Percentiles rank a stretch among this genome's conserved stretches.
phyloP scores from a whole-genome alignment of 1,139 yeast genomes.

The Magnusiomyces ingens region DNA sequence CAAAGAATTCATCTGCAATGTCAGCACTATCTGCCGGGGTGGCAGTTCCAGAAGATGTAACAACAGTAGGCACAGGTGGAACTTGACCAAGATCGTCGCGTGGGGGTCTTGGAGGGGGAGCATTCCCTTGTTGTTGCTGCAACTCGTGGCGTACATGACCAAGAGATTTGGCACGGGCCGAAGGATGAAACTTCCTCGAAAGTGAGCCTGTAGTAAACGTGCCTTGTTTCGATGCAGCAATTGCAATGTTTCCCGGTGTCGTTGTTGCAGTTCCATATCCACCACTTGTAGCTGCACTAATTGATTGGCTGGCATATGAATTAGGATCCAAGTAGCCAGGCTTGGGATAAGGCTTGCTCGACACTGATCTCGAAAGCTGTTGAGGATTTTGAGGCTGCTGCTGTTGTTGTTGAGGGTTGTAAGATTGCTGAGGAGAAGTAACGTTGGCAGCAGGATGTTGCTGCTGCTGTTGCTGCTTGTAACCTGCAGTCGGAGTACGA shows the following conservation, averaged over 20 bases:
- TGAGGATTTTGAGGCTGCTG: neutral
- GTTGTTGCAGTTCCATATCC: neutral
- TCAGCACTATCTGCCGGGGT: conserved; percentile 39
- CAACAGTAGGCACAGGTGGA: conserved; percentile 30
- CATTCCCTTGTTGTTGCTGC: conserved; percentile 14
- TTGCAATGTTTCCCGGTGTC: neutral
- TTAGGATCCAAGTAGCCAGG: neutral
- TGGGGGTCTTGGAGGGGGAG: conserved; percentile 13
- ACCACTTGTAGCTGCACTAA: neutral
- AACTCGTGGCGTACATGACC: conserved; percentile 57
- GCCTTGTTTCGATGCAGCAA: neutral
- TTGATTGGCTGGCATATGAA: neutral
- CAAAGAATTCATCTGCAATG: conserved; percentile 56
- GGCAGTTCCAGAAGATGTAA: conserved; percentile 1
- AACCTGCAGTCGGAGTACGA: neutral
- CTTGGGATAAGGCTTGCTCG: conserved; percentile 2
- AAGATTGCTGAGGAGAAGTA: neutral
- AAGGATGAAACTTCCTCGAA: conserved; percentile 46
- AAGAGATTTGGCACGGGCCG: conserved; percentile 83
- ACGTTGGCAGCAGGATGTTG: neutral
- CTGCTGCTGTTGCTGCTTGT: neutral
- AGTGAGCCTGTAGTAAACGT: neutral
- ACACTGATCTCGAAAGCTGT: neutral
- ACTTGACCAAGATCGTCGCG: conserved; percentile 12
- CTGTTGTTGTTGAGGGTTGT: neutral